Percentiles rank a stretch among this genome's conserved stretches.
These are phyloP conservation scores for Lecanicillium sp. DNA, from an alignment of 2,329 filamentous ascomycete genomes.

Conservation along the genomic window DNA sequence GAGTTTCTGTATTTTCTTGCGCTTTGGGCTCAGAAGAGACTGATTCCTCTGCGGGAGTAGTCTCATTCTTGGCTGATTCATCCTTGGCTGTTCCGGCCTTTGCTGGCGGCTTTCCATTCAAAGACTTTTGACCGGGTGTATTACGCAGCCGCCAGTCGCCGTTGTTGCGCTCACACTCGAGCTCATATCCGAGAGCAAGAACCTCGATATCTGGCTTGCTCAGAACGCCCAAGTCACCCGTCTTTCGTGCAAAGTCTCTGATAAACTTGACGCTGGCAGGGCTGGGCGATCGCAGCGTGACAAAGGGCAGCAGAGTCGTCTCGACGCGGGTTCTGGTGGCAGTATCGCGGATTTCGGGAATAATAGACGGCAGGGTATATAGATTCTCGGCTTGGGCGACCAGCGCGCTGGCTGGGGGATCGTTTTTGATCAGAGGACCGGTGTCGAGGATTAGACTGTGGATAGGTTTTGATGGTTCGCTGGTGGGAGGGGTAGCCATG, in stretches of 20 bases:
- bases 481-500: not conserved
- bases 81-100: slow-evolving; percentile 12
- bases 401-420: slow-evolving; percentile 75
- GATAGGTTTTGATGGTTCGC: slow-evolving; percentile 49
- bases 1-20: not conserved
- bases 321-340: slow-evolving; percentile 74
- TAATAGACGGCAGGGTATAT: slow-evolving; percentile 76
- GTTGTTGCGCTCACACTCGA: slow-evolving; percentile 87
- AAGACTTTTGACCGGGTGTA: slow-evolving; percentile 66
- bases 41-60: not conserved
- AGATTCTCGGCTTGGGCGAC: slow-evolving; percentile 68
- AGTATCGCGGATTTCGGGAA: slow-evolving; percentile 81
- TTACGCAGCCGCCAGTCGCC: slow-evolving; percentile 80
- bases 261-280: slow-evolving; percentile 73
- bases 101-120: slow-evolving; percentile 60
- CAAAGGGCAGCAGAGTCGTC: slow-evolving; percentile 75
- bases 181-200: slow-evolving; percentile 81
- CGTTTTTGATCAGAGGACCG: slow-evolving; percentile 88
- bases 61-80: not conserved
- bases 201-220: slow-evolving; percentile 86
- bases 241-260: slow-evolving; percentile 77
- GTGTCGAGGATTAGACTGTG: slow-evolving; percentile 84
- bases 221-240: slow-evolving; percentile 80
- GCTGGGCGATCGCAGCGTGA: slow-evolving; percentile 66
- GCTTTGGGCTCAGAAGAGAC: not conserved